Percentiles rank a stretch among this genome's conserved stretches.
phyloP scores from a whole-genome alignment of 768 basidiomycete species.

The Vishniacozyma victoriae region DNA sequence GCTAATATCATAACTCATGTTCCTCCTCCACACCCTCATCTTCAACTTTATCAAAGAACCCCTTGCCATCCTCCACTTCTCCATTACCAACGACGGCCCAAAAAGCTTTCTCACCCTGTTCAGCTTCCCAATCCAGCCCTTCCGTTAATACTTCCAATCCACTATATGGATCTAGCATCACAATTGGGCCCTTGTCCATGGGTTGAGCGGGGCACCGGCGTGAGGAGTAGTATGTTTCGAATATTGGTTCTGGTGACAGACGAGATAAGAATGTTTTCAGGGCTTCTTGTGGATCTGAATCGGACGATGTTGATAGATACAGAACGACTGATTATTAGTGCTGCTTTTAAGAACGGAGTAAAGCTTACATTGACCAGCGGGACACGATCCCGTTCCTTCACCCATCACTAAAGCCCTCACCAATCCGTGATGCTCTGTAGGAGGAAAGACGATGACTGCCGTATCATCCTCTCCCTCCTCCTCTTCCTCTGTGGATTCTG shows the following conservation, averaged over 20 bases:
- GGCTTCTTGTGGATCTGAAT: background rate
- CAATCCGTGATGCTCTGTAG: slow-evolving; percentile 17
- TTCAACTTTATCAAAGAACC: slow-evolving; percentile 37
- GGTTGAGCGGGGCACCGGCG: slow-evolving; percentile 3
- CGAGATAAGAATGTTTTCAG: slow-evolving; percentile 18
- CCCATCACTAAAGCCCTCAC: slow-evolving; percentile 44
- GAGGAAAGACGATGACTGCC: slow-evolving; percentile 41
- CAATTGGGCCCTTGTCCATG: slow-evolving; percentile 1
- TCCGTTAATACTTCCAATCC: slow-evolving; percentile 30
- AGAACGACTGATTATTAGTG: slow-evolving; percentile 1
- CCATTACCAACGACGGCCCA: slow-evolving; percentile 22
- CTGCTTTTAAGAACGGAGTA: background rate
- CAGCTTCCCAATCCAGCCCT: slow-evolving; percentile 44
- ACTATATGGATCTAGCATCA: slow-evolving; percentile 14
- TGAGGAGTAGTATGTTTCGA: slow-evolving; percentile 17
- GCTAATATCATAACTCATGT: background rate
- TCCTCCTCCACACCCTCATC: slow-evolving; percentile 20
- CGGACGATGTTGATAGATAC: slow-evolving; percentile 5
- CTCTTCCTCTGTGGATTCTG: slow-evolving; percentile 1
- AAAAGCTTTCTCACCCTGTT: slow-evolving; percentile 36
- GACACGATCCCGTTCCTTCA: slow-evolving; percentile 45
- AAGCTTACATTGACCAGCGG: slow-evolving; percentile 44
- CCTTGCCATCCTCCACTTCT: slow-evolving; percentile 17
- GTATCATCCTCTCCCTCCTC: slow-evolving; percentile 33
- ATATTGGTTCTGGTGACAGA: slow-evolving; percentile 9